These are phyloP conservation scores for Phytophthora ohioensis DNA, from an alignment of 352 stramenopile species.

Conservation along the genomic window DNA sequence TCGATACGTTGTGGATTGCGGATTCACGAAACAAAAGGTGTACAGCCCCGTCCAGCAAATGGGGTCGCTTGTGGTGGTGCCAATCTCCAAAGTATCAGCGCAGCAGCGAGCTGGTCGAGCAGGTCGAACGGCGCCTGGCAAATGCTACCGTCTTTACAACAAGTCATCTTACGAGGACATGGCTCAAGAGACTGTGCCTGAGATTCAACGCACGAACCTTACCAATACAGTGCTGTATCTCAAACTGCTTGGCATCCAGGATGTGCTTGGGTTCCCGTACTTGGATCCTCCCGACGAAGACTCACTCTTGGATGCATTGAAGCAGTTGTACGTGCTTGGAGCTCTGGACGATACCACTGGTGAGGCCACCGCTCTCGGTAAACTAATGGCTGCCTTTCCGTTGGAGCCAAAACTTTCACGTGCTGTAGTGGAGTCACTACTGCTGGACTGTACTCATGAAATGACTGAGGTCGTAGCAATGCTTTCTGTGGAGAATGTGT, in stretches of 20 bases:
- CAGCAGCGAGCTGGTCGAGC: conserved; percentile 96
- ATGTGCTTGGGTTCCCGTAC: conserved; percentile 78
- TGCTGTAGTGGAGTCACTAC: conserved; percentile 70
- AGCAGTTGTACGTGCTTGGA: conserved; percentile 77
- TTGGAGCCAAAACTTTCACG: conserved; percentile 79
- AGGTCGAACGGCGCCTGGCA: conserved; percentile 95
- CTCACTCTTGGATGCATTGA: conserved; percentile 75
- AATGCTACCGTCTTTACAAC: conserved; percentile 99
- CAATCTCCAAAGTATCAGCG: conserved; percentile 95
- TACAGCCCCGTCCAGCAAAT: conserved; percentile 84
- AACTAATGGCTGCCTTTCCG: conserved; percentile 87
- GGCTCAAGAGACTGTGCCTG: conserved; percentile 97
- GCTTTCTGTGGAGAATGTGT: conserved; percentile 86
- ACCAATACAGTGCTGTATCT: conserved; percentile 95
- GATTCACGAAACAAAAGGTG: conserved; percentile 94
- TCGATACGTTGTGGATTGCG: conserved; percentile 78
- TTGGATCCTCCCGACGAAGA: conserved; percentile 78
- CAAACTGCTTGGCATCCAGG: conserved; percentile 74
- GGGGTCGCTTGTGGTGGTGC: conserved; percentile 92
- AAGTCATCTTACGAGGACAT: conserved; percentile 97
- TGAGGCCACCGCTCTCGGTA: conserved; percentile 65
- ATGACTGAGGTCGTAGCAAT: conserved; percentile 84
- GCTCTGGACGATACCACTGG: conserved; percentile 59
- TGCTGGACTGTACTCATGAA: conserved; percentile 64
- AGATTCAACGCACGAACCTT: conserved; percentile 97